Evolutionary conservation across 257 asterid genomes (phyloP), one percentile per base, ranked within the genome.

Genomic region (Echium plantagineum): DNA sequence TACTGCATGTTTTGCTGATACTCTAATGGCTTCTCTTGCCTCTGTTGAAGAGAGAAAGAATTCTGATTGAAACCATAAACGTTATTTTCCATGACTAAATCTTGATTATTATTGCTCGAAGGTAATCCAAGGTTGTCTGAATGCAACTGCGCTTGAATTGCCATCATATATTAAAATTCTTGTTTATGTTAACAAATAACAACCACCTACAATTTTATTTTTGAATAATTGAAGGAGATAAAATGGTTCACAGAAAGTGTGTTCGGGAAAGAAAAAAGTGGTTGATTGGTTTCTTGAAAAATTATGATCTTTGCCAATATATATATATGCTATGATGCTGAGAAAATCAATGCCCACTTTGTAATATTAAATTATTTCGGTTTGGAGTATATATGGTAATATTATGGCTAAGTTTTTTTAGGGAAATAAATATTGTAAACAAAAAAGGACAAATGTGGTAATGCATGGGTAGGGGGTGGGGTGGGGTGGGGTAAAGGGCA

Each of bases 21-120:
- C 13, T 42, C 17, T 42, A 42, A 42, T 31, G 62, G 66, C 59
- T 58, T 72, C 10, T 71, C 69, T 35, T 77, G 66, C 57, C 55
- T 72, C 10, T 71, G 69, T 35, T 77, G 82, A 55, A 63, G 66
- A 62, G 55, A n/a, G n/a, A n/a, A n/a, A n/a, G n/a, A n/a, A n/a
- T n/a, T n/a, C n/a, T n/a, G n/a, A n/a, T n/a, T n/a, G n/a, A n/a
- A n/a, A n/a, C n/a, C n/a, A n/a, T n/a, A n/a, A n/a, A n/a, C 26
- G 21, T 42, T 42, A 9, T 72, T 58, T 57, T 63, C 63, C 81
- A 77, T 28, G 21, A 62, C 32, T 72, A 71, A 75, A 55, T 81
- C 78, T 42, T n/a, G n/a, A n/a, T 77, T 68, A 59, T 20, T 31
- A 63, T 31, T 71, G 54, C 53, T 56, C 61, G 59, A 64, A 67